Evolutionary conservation across 176 grass and related monocot species (phyloP), one percentile per base, ranked within the genome.

Genomic region (Phoenix roebelenii): DNA sequence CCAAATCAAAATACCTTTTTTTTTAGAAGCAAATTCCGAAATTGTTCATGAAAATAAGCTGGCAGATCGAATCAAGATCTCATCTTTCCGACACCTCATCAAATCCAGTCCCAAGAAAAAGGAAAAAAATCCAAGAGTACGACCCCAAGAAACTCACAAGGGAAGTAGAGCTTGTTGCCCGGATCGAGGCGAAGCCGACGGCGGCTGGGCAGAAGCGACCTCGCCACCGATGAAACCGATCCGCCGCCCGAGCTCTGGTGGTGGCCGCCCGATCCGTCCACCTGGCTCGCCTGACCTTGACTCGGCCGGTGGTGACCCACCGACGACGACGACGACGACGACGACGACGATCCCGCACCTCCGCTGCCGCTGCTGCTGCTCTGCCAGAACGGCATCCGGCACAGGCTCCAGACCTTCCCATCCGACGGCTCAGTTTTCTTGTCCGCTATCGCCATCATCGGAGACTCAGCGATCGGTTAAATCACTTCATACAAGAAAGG

Each of bases 301-400:
- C 77, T 68, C n/a, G 64, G 6, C 2, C 76, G 76, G 73, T 80
- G 79, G 32, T 87, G 80, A 71, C 83, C 80, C 86, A 67, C 77
- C 15, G 77, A 39, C 9, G 35, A 39, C 28, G 28, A 71, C 19
- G 82, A 83, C 2, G 87, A 30, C 9, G 32, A 35, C 17, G 82
- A 70, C 5, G 79, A 75, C 7, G 73, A 61, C 19, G 67, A 72
- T 4, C 76, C 76, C 53, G 26, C 63, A 20, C 76, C 76, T 18
- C 80, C 87, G 16, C 61, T 64, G 53, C 35, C 73, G 6, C 74
- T 52, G 53, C 74, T 70, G 48, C 57, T 39, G 3, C 76, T 59
- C 71, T 80, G 85, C 73, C 84, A 70, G 76, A 98, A 98, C 50
- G 93, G 84, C 76, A 98, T 92, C 70, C 88, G 87, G 69, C 87